Percentiles rank a stretch among this genome's conserved stretches.
These are phyloP conservation scores for Ceratobasidium sp. DNA, from an alignment of 1,284 basidiomycete genomes.

Conservation along the genomic window DNA sequence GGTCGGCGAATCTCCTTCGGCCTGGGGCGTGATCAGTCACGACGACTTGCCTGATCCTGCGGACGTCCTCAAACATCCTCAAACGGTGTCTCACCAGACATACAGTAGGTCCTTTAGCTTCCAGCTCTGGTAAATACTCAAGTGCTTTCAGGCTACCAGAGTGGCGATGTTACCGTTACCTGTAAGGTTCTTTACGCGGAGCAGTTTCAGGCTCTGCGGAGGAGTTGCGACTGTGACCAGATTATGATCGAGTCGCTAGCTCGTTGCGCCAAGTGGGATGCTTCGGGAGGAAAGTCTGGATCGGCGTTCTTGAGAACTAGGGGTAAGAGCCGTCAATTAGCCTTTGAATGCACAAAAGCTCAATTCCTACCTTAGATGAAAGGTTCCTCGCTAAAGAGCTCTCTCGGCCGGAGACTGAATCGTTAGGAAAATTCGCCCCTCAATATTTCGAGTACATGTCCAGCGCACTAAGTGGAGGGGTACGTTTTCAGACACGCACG, in stretches of 20 bases:
- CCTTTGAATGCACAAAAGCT: background rate
- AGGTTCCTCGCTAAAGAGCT: constrained; percentile 99
- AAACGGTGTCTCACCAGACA: constrained; percentile 52
- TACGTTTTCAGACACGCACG: constrained; percentile 59
- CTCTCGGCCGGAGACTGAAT: constrained; percentile 91
- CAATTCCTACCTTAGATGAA: constrained; percentile 74
- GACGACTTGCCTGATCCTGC: constrained; percentile 77
- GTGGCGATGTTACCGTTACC: constrained; percentile 92
- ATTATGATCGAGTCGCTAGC: constrained; percentile 95
- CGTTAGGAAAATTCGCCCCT: constrained; percentile 97
- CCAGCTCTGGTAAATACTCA: background rate
- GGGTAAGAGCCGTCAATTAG: constrained; percentile 65
- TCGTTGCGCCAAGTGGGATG: constrained; percentile 96
- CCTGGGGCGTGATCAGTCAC: constrained; percentile 89
- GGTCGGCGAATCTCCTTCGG: constrained; percentile 82
- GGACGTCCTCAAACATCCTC: constrained; percentile 65
- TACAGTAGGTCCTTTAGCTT: constrained; percentile 50
- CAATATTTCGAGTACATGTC: constrained; percentile 99
- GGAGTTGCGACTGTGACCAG: constrained; percentile 93
- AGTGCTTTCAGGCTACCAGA: constrained; percentile 79
- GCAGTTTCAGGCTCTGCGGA: constrained; percentile 94
- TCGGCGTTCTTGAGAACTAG: constrained; percentile 96
- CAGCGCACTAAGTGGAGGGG: constrained; percentile 82
- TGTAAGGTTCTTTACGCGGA: constrained; percentile 97
- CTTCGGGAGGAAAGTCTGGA: constrained; percentile 95